phyloP scores from a whole-genome alignment of 2,329 filamentous ascomycete species.

The Tolypocladium cylindrosporum region DNA sequence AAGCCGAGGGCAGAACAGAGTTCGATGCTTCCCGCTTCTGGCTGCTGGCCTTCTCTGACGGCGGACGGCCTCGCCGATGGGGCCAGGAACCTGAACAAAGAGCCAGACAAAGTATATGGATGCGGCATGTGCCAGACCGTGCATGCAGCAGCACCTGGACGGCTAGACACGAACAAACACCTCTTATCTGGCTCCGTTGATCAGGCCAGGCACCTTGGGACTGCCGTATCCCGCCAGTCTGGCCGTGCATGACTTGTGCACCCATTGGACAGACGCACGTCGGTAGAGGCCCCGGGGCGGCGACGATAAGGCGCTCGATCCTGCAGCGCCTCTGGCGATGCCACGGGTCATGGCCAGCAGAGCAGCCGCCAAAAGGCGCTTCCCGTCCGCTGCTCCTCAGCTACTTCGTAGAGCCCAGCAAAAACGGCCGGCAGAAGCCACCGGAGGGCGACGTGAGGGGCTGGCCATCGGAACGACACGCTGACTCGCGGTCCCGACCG shows the following conservation, averaged over 20 bases:
- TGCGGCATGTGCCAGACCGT: not conserved
- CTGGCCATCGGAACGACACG: not conserved
- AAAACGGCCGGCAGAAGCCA: not conserved
- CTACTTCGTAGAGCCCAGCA: not conserved
- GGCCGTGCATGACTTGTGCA: not conserved
- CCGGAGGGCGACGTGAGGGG: not conserved
- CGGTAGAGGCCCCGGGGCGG: not conserved
- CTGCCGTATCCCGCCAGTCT: not conserved
- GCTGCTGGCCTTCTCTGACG: not conserved
- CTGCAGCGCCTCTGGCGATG: not conserved
- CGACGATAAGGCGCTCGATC: not conserved
- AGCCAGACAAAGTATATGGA: not conserved
- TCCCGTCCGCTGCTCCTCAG: not conserved
- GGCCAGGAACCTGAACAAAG: not conserved
- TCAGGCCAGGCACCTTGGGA: not conserved
- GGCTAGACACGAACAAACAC: not conserved
- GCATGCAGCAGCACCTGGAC: too few species aligned
- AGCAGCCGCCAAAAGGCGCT: not conserved
- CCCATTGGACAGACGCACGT: not conserved
- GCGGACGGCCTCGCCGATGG: not conserved
- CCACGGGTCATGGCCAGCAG: too few species aligned
- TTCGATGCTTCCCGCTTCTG: not conserved
- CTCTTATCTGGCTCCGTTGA: not conserved
- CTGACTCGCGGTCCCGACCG: constrained; percentile 3
- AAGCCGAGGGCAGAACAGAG: not conserved